Evolutionary conservation across 805 yeast species (phyloP), one percentile per base, ranked within the genome.

Genomic region (Maudiozyma serrabonitensis): DNA sequence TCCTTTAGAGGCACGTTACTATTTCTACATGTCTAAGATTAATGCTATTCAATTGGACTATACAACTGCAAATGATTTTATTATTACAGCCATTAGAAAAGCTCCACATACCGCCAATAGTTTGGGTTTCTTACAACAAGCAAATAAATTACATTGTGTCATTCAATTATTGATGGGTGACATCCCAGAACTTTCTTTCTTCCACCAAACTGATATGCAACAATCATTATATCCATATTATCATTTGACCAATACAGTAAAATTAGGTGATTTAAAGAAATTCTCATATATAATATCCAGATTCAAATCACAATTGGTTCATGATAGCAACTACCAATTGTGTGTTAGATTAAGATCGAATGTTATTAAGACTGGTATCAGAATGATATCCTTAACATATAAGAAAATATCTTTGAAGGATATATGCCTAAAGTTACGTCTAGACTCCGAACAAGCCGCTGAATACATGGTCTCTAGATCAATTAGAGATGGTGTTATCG

Each of bases 401-500:
- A 85, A 93, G 52, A 82, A 80, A 64, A 93, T 93, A 53, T 87
- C 97, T 3, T 76, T 93, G 60, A 86, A 84, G 67, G 99, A 93
- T 63, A 89, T 93, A 50, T 93, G 99, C 68, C 78, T 93, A 60
- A 87, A 91, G 64, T 78, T 93, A 63, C 89, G 86, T 58, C 76
- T 93, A 54, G 99, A 91, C 61, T 82, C 90, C 45, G 99, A 93
- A 71, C 90, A 93, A 62, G 83, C 91, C 59, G 95, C 96, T 1
- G 99, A 93, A 71, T 93, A 91, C 67, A 89, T 93, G 67, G 96
- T 93, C 21, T 87, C 96, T 38, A 91, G 93, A 72, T 93, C 97
- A 25, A 91, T 93, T 51, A 82, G 96, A 61, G 99, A 93, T 66
- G 96, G 96, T 52, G 98, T 93, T 47, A 87, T 93, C 64, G 98